phyloP scores from a whole-genome alignment of 129 eudicot genomes.

The Centrapalus pauciflorus region DNA sequence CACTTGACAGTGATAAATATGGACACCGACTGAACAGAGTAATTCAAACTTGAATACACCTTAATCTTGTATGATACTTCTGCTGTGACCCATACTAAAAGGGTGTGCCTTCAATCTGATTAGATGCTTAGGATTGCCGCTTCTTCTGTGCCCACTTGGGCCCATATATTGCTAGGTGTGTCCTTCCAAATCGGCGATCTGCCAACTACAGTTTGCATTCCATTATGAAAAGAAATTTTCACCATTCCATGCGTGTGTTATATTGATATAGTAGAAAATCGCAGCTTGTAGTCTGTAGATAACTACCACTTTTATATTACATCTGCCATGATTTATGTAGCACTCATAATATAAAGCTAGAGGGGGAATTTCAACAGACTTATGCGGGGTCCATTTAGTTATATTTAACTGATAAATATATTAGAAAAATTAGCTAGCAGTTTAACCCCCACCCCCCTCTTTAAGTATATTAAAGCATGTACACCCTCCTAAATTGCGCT shows the following conservation, averaged over 20 bases:
- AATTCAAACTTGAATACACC: not conserved
- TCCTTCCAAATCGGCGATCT: conserved; percentile 91
- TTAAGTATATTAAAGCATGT: no score
- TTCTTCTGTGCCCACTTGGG: conserved; percentile 88
- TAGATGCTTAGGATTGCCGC: conserved; percentile 29
- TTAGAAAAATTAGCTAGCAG: no score
- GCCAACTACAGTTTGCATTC: conserved; percentile 54
- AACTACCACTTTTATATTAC: no score
- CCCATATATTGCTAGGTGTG: conserved; percentile 89
- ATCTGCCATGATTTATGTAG: no score
- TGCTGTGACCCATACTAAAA: not conserved
- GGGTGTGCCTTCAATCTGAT: not conserved
- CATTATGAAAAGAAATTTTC: not conserved
- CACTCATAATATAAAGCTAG: no score
- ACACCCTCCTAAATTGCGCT: no score
- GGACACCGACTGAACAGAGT: not conserved
- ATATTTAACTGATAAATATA: no score
- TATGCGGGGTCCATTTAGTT: no score
- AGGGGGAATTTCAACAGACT: no score
- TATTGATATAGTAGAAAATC: not conserved
- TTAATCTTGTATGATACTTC: not conserved
- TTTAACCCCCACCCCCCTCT: no score
- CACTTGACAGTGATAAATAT: not conserved
- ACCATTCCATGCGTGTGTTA: not conserved
- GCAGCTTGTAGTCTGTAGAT: not conserved